A percentile compares a stretch with the other conserved stretches of the same genome.
phyloP scores from a whole-genome alignment of 1,139 yeast genomes.

The Suhomyces coccinellae region DNA sequence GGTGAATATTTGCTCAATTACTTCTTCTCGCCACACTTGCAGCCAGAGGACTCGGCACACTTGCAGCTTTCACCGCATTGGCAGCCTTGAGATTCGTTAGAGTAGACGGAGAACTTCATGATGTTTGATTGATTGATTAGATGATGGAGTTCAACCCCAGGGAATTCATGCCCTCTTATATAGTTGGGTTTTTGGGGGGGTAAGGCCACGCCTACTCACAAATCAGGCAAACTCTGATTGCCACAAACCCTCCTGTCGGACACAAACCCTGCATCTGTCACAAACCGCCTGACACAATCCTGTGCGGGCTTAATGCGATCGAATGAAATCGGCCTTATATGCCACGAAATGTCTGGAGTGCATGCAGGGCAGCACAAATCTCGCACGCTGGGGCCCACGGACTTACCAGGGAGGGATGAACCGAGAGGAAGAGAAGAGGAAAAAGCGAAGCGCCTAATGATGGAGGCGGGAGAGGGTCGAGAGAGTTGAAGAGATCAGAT shows the following conservation, averaged over 20 bases:
- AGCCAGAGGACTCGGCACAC: conserved; percentile 24
- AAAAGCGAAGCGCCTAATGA: too few relatives aligned
- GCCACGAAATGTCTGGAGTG: neutral
- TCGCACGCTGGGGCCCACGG: too few relatives aligned
- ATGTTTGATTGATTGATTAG: conserved; percentile 14
- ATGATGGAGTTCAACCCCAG: neutral
- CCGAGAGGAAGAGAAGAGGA: too few relatives aligned
- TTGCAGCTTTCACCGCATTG: conserved; percentile 28
- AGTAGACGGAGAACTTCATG: conserved; percentile 12
- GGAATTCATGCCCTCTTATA: conserved; percentile 2
- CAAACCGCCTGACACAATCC: neutral
- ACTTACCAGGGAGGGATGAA: too few relatives aligned
- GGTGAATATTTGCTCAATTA: conserved; percentile 5
- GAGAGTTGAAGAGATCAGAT: too few relatives aligned
- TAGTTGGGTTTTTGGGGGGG: conserved; percentile 11
- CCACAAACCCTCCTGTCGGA: neutral
- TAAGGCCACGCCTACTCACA: neutral
- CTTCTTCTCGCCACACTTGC: conserved; percentile 26
- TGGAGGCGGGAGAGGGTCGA: too few relatives aligned
- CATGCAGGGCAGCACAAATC: too few relatives aligned
- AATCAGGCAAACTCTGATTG: neutral
- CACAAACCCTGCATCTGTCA: neutral
- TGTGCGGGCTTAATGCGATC: conserved; percentile 5
- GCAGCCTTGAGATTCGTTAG: conserved; percentile 21
- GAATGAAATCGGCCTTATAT: neutral